These are phyloP conservation scores for Fusarium drepaniforme DNA, from an alignment of 2,329 filamentous ascomycete species.

Conservation along the genomic window DNA sequence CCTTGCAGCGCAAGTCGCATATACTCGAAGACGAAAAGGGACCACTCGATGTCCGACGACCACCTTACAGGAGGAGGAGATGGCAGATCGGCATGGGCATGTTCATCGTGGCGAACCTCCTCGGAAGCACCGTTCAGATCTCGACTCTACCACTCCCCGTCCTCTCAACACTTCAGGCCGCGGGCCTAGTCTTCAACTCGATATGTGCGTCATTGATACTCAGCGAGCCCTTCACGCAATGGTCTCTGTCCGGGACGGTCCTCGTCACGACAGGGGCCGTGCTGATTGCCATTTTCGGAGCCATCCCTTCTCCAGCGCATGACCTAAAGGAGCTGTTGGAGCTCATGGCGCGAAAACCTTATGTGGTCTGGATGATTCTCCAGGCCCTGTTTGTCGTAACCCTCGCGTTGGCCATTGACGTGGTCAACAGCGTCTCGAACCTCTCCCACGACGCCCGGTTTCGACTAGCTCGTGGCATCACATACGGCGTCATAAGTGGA, in stretches of 20 bases:
- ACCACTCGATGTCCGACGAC: conserved; percentile 80
- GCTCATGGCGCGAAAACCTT: conserved; percentile 79
- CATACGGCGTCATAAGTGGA: conserved; percentile 90
- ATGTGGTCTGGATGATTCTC: conserved; percentile 89
- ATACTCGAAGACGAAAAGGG: conserved; percentile 96
- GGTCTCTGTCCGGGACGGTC: conserved; percentile 90
- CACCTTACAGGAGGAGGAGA: conserved; percentile 88
- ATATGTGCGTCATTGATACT: conserved; percentile 95
- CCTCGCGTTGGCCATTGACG: conserved; percentile 73
- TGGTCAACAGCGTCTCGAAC: conserved; percentile 63
- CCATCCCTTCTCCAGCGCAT: conserved; percentile 93
- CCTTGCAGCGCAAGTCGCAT: conserved; percentile 97
- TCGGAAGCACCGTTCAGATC: conserved; percentile 97
- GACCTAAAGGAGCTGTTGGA: conserved; percentile 83
- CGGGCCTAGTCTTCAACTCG: conserved; percentile 97
- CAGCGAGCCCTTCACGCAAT: conserved; percentile 92
- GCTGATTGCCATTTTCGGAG: conserved; percentile 93
- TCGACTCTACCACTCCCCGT: conserved; percentile 95
- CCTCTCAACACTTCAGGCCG: conserved; percentile 93
- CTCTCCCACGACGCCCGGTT: conserved; percentile 73
- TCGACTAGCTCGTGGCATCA: conserved; percentile 83
- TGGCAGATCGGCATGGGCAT: conserved; percentile 99
- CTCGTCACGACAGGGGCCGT: conserved; percentile 91
- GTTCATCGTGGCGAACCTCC: conserved; percentile 93
- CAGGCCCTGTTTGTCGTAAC: conserved; percentile 79